A percentile compares a stretch with the other conserved stretches of the same genome.
Evolutionary conservation across 768 basidiomycete species (phyloP).

Genomic region (Rhizopogon salebrosus): DNA sequence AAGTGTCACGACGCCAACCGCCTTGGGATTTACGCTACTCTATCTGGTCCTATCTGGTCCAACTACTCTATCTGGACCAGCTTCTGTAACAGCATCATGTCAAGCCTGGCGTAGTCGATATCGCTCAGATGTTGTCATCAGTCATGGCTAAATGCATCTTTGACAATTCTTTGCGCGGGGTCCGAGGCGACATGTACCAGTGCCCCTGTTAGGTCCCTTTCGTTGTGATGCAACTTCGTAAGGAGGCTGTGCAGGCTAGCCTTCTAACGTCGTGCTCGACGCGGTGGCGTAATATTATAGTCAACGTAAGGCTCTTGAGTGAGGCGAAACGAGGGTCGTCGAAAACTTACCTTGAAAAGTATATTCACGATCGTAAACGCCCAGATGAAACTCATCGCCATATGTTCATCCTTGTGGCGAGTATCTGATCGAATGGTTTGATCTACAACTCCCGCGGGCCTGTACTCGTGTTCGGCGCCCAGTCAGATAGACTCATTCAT

Average conservation of each 20-base stretch:
- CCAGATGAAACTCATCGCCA: not conserved
- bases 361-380: not conserved
- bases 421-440: not conserved
- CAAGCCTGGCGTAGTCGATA: slow-evolving; percentile 5
- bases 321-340: not conserved
- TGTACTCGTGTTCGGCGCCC: slow-evolving; percentile 1
- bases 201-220: slow-evolving; percentile 21
- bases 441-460: not conserved
- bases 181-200: slow-evolving; percentile 23
- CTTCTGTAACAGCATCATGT: slow-evolving; percentile 18
- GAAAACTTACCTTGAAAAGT: not conserved
- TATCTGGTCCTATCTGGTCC: not conserved
- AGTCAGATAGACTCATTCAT: not conserved
- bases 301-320: not conserved
- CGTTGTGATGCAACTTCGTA: slow-evolving; percentile 19
- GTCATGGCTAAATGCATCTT: slow-evolving; percentile 1
- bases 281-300: not conserved
- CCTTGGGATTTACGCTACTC: slow-evolving; percentile 4
- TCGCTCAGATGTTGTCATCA: slow-evolving; percentile 9
- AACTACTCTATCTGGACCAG: slow-evolving; percentile 3
- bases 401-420: not conserved
- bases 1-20: not conserved
- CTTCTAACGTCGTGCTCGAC: not conserved
- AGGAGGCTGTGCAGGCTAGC: slow-evolving; percentile 15
- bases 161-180: slow-evolving; percentile 20